These are phyloP conservation scores for Puccinia coronata DNA, from an alignment of 1,284 basidiomycete species.

Conservation along the genomic window DNA sequence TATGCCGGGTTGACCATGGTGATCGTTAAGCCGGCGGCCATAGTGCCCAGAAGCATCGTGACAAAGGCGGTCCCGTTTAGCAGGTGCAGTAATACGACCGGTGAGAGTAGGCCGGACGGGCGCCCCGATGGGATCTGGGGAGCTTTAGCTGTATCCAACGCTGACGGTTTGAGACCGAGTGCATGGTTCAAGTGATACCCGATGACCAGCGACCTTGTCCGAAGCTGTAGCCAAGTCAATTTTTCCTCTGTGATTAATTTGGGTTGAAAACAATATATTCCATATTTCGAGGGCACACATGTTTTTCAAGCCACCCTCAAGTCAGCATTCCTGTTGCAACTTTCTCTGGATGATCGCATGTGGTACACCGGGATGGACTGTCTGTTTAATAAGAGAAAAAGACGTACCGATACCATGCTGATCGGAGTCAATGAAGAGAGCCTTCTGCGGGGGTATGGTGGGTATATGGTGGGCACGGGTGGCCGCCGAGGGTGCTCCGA, in stretches of 20 bases:
- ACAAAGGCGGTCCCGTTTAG: slow-evolving; percentile 59
- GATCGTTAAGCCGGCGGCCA: slow-evolving; percentile 54
- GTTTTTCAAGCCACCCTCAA: no score
- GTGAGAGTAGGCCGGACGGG: slow-evolving; percentile 37
- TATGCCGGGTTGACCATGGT: slow-evolving; percentile 59
- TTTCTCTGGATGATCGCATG: not conserved
- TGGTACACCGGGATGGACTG: not conserved
- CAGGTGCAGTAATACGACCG: slow-evolving; percentile 59
- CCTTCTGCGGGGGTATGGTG: slow-evolving; percentile 10
- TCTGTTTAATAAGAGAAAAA: not conserved
- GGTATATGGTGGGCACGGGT: slow-evolving; percentile 24
- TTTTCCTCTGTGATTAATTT: slow-evolving; percentile 1
- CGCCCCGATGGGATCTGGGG: not conserved
- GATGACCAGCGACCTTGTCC: not conserved
- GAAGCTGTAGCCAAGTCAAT: slow-evolving; percentile 26
- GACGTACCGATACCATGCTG: not conserved
- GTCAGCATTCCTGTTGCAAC: not conserved
- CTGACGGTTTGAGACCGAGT: slow-evolving; percentile 5
- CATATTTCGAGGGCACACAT: no score
- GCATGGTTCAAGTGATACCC: slow-evolving; percentile 1
- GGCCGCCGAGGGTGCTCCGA: slow-evolving; percentile 1
- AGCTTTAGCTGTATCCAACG: not conserved
- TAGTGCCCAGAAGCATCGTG: slow-evolving; percentile 57
- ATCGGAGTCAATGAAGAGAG: slow-evolving; percentile 13
- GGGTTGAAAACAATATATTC: no score